Base-by-base conservation (phyloP, 108 stramenopile species). In the Discostella pseudostelligera region DNA sequence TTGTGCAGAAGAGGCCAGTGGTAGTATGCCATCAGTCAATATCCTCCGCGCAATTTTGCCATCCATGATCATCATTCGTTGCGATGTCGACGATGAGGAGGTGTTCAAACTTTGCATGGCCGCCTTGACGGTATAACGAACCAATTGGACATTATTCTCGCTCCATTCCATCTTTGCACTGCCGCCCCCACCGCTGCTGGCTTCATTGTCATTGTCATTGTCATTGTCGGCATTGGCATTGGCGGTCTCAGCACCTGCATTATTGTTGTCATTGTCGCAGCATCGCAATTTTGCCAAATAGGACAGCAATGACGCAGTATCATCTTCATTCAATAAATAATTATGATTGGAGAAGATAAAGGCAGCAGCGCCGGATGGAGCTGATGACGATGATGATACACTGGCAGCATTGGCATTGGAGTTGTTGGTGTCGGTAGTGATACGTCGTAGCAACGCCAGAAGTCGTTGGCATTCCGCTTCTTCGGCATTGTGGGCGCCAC, bases 1-100 rank as follows among this genome's bases (percentile, higher is more conserved):
- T 13, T 13, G 43, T 8, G 3, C 12, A 21, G 50, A 51, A 2
- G 50, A 51, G 25, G 50, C 50, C 24, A 51, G 13, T 26, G 50
- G 50, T 13, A 51, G 13, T 0, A 51, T 6, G 50, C 50, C 50
- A 26, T 51, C 50, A 10, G 24, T 26, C 24, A 51, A 14, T 13
- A 51, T 8, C 50, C 50, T 51, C 9, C 50, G 50, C 26, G 50
- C 50, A 1, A 26, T 51, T 26, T 13, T 26, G 26, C 50, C 50
- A 26, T 51, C 50, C 50, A 51, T 51, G 0, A 7, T 51, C 9
- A 9, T 9, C 37, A 9, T 39, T 8, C 8, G 8, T 21, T 8
- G 19, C 48, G 48, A 21, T 6, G 48, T 17, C 7, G 22, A 24
- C 1, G 4, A 24, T 4, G 25, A 24, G 16, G 20, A 13, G 22